Base-by-base conservation (phyloP, 1,139 yeast species). In the Saccharomycopsis crataegensis region DNA sequence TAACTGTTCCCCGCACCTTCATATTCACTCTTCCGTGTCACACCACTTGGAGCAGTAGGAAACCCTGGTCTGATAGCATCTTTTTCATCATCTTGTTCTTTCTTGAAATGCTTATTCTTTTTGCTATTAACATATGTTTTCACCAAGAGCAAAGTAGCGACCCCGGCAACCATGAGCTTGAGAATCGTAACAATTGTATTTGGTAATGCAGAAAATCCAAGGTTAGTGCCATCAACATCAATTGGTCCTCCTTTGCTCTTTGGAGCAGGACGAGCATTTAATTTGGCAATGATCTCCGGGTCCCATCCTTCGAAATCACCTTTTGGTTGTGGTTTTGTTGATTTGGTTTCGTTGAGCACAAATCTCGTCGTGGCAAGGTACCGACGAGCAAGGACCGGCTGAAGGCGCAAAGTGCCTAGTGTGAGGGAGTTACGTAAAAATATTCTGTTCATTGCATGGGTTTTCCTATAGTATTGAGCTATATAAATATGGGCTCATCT, bases 1-100 rank as follows among this genome's bases (percentile, higher is more conserved):
- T 82, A 82, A 49, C 87, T 77, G 49, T 70, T 70, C 0, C 88
- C 88, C 0, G 83, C 74, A 6, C 89, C 91, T 59, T 82, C 86
- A 62, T 76, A 86, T 61, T 77, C 79, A 54, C 84, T 79, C 58
- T 79, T 79, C 58, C 90, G 68, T 51, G 64, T 53, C 48, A 61
- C 64, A 33, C 16, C 37, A n/a, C 52, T 53, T 8, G 48, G 38
- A 2, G 34, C 51, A n/a, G 33, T 42, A 22, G 58, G 58, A 28
- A 56, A 56, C 38, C 58, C 58, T 6, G 58, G 58, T 31, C 43
- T 50, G 42, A 52, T 16, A 11, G 11, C n/a, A 8, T 36, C 44
- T 28, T 42, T 16, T 8, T 17, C 48, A 17, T 32, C 43, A 44
- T 45, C 49, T 17, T 11, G 16, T 17, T 48, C 42, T 17, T 17